Percentiles rank a stretch among this genome's conserved stretches.
These are phyloP conservation scores for Rhodomyrtus tomentosa DNA, from an alignment of 345 rosid genomes.

Conservation along the genomic window DNA sequence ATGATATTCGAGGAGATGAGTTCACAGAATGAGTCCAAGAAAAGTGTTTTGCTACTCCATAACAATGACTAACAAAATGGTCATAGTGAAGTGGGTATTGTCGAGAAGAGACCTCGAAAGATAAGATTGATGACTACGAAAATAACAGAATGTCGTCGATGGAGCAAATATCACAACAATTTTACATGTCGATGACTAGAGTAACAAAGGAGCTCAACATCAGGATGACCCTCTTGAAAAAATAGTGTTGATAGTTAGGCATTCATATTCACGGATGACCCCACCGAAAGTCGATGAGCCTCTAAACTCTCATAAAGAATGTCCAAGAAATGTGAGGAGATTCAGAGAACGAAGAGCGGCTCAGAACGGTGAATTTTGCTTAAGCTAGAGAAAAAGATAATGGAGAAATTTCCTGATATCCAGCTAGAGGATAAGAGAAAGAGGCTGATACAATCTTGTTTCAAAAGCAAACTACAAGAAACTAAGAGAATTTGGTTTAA, in stretches of 20 bases:
- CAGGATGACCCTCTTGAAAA: constrained; percentile 54
- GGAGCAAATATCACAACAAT: constrained; percentile 33
- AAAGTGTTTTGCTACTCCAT: too few relatives aligned
- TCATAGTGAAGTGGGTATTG: neutral
- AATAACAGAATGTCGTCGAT: neutral
- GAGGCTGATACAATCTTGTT: constrained; percentile 62
- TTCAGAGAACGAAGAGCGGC: neutral
- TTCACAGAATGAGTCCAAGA: too few relatives aligned
- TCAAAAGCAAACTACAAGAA: constrained; percentile 75
- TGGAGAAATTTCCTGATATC: constrained; percentile 48
- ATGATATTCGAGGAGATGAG: too few relatives aligned
- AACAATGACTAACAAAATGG: neutral
- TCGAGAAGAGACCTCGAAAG: neutral
- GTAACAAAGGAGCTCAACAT: constrained; percentile 59
- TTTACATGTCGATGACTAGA: constrained; percentile 40
- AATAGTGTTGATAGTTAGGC: constrained; percentile 56
- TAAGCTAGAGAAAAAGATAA: constrained; percentile 44
- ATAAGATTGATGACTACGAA: neutral
- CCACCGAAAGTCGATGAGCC: constrained; percentile 59
- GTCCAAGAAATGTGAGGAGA: constrained; percentile 18
- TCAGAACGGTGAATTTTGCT: constrained; percentile 29
- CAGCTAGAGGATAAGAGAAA: constrained; percentile 41
- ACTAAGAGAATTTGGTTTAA: constrained; percentile 8
- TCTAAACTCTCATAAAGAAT: constrained; percentile 41
- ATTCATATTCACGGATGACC: constrained; percentile 50